phyloP scores from a whole-genome alignment of 768 basidiomycete species.

The Heimioporus sp. region DNA sequence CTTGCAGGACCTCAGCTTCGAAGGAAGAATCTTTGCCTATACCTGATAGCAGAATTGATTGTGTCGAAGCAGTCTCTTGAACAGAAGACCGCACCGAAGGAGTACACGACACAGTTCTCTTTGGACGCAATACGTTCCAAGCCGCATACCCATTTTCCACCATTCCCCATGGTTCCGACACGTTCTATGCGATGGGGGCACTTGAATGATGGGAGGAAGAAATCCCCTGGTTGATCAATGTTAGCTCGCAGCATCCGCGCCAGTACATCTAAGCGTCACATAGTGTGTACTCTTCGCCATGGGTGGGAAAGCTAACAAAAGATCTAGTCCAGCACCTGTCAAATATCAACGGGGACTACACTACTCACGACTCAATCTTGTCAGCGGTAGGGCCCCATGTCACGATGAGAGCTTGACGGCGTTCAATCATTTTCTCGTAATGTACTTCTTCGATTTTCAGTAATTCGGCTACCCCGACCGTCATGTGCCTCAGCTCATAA shows the following conservation, averaged over 20 bases:
- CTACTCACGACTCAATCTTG: slow-evolving; percentile 36
- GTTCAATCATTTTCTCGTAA: slow-evolving; percentile 42
- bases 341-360: not conserved
- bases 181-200: slow-evolving; percentile 51
- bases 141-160: slow-evolving; percentile 56
- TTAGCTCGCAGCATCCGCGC: slow-evolving; percentile 8
- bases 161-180: slow-evolving; percentile 49
- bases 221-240: slow-evolving; percentile 44
- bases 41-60: slow-evolving; percentile 25
- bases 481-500: slow-evolving; percentile 3
- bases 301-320: slow-evolving; percentile 26
- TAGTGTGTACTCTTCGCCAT: slow-evolving; percentile 32
- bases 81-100: slow-evolving; percentile 38
- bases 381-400: slow-evolving; percentile 55
- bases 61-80: not conserved
- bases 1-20: slow-evolving; percentile 47
- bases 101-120: slow-evolving; percentile 47
- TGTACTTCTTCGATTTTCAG: slow-evolving; percentile 21
- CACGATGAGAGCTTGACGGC: slow-evolving; percentile 45
- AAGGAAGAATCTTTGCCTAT: slow-evolving; percentile 52
- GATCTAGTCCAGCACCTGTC: not conserved
- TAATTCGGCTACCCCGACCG: not conserved
- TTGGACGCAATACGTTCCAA: slow-evolving; percentile 44
- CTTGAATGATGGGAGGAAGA: slow-evolving; percentile 48
- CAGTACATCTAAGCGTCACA: slow-evolving; percentile 13